Conservation (phyloP, 371 early-diverging fungal genomes). For the Circinella minor region DNA sequence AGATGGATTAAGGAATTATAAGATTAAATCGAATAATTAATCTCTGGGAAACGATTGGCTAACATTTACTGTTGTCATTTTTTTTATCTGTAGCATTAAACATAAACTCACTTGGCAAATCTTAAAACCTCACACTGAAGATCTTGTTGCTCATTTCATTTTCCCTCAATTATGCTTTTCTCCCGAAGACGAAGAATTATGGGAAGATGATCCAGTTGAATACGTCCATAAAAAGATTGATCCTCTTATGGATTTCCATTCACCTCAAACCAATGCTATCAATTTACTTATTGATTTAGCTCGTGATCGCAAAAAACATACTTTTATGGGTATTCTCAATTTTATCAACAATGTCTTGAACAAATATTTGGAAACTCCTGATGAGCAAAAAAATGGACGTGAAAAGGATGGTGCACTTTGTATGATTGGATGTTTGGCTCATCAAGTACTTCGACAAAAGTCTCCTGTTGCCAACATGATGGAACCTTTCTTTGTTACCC, state of each 20-base stretch:
- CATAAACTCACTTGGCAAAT: constrained; percentile 88
- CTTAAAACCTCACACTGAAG: constrained; percentile 80
- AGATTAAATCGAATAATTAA: too few species aligned
- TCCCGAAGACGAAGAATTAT: constrained; percentile 81
- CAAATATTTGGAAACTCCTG: constrained; percentile 57
- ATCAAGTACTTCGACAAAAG: constrained; percentile 65
- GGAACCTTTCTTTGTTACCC: constrained; percentile 79
- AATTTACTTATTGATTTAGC: constrained; percentile 77
- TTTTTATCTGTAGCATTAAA: constrained; percentile 64
- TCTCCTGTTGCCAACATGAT: constrained; percentile 68
- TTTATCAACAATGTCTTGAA: constrained; percentile 76
- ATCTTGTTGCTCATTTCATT: constrained; percentile 79
- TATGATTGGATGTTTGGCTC: constrained; percentile 77
- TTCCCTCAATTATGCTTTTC: constrained; percentile 90
- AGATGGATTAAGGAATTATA: background rate
- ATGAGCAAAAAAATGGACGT: constrained; percentile 70
- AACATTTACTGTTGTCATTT: background rate
- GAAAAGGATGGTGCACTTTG: constrained; percentile 89
- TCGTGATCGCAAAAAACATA: constrained; percentile 74
- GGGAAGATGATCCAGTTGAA: constrained; percentile 91
- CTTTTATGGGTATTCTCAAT: constrained; percentile 76
- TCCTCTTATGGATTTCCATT: constrained; percentile 79
- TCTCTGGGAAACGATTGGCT: too few species aligned
- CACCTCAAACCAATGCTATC: constrained; percentile 69
- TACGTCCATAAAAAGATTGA: constrained; percentile 87